phyloP scores from a whole-genome alignment of 306 rosid genomes.

The Mimosa pudica region DNA sequence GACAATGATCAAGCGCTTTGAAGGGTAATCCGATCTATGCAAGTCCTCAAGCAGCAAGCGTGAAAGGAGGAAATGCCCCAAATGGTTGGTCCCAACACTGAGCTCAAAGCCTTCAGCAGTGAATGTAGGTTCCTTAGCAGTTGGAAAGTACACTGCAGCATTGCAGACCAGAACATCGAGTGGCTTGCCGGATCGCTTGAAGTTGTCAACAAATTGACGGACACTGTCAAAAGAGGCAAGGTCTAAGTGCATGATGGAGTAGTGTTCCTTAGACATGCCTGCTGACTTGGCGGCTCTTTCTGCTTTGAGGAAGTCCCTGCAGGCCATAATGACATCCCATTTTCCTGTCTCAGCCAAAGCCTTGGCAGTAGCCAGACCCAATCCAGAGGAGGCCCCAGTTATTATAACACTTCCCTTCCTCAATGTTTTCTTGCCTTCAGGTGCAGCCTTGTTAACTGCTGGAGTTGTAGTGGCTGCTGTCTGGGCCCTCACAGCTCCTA shows the following conservation, averaged over 20 bases:
- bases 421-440: conserved; percentile 90
- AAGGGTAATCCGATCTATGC: conserved; percentile 85
- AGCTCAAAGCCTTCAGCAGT: conserved; percentile 96
- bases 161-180: conserved; percentile 91
- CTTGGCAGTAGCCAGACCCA: conserved; percentile 96
- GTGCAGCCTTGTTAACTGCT: conserved; percentile 51
- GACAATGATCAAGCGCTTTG: conserved; percentile 82
- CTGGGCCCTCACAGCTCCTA: conserved; percentile 68
- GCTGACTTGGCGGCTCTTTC: conserved; percentile 95
- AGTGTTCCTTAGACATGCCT: conserved; percentile 81
- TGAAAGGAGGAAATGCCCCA: conserved; percentile 93
- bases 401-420: conserved; percentile 85
- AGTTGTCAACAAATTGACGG: conserved; percentile 83
- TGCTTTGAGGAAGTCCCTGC: conserved; percentile 98
- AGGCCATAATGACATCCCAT: conserved; percentile 97
- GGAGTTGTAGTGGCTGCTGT: conserved; percentile 65
- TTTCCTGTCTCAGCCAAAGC: conserved; percentile 94
- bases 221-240: conserved; percentile 93
- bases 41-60: conserved; percentile 79
- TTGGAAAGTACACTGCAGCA: conserved; percentile 94
- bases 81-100: conserved; percentile 96
- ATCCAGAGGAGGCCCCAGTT: conserved; percentile 97
- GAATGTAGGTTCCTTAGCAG: conserved; percentile 89
- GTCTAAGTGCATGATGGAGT: conserved; percentile 91
- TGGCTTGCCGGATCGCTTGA: conserved; percentile 63